phyloP scores from a whole-genome alignment of 140 eudicot species.

The Oenanthe javanica region DNA sequence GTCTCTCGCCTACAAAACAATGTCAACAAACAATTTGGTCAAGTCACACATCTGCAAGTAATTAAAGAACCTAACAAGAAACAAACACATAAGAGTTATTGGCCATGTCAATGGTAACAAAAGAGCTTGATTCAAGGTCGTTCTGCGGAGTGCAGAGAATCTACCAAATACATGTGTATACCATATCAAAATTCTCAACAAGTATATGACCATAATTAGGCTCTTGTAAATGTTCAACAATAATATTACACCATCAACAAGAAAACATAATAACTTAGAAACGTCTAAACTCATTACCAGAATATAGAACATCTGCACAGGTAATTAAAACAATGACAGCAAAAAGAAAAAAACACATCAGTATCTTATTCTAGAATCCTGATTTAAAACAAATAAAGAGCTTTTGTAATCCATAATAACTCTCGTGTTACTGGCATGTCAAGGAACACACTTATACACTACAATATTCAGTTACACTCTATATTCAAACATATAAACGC shows the following conservation, averaged over 20 bases:
- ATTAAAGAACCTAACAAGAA: not conserved
- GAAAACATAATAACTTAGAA: not conserved
- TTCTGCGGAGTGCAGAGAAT: not conserved
- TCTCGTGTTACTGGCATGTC: too few species aligned
- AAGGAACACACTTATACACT: not conserved
- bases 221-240: not conserved
- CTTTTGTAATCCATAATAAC: not conserved
- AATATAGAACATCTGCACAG: not conserved
- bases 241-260: not conserved
- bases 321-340: not conserved
- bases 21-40: not conserved
- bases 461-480: not conserved
- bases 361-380: not conserved
- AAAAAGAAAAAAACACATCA: not conserved
- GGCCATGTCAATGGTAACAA: not conserved
- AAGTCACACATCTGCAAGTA: not conserved
- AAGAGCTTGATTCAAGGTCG: not conserved
- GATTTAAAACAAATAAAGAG: not conserved
- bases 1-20: slow-evolving; percentile 57
- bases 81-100: not conserved
- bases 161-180: not conserved
- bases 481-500: not conserved
- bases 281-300: not conserved
- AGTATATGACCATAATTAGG: not conserved
- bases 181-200: not conserved